Conservation (phyloP, 2,329 filamentous ascomycete genomes). For the Xylariaceae sp. region DNA sequence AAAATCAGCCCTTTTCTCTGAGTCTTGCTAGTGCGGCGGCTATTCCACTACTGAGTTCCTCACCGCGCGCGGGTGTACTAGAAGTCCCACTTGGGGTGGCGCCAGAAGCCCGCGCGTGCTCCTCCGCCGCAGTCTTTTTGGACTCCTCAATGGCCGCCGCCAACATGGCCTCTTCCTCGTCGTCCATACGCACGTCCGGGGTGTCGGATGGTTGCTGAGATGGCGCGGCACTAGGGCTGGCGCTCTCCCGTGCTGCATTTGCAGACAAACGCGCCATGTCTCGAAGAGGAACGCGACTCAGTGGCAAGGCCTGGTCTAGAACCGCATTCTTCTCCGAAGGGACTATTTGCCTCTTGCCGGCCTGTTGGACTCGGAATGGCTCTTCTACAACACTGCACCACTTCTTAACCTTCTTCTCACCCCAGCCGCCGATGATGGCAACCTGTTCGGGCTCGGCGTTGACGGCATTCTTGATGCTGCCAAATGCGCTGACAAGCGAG, state of each 20-base stretch:
- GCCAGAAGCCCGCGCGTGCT: constrained; percentile 18
- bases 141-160: constrained; percentile 44
- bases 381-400: constrained; percentile 81
- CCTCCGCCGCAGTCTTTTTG: constrained; percentile 34
- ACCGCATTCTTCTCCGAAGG: constrained; percentile 23
- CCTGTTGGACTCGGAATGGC: constrained; percentile 72
- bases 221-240: constrained; percentile 20
- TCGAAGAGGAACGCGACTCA: constrained; percentile 37
- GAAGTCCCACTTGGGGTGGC: constrained; percentile 14
- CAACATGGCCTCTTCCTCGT: constrained; percentile 45
- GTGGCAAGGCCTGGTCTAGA: constrained; percentile 36
- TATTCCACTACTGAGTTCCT: constrained; percentile 51
- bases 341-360: constrained; percentile 44
- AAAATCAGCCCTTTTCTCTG: constrained; percentile 38
- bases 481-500: constrained; percentile 85
- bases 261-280: constrained; percentile 33
- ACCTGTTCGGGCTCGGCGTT: constrained; percentile 87
- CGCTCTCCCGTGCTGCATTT: constrained; percentile 21
- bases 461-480: constrained; percentile 77
- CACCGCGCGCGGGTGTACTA: constrained; percentile 32
- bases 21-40: constrained; percentile 57
- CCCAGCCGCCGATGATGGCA: constrained; percentile 82
- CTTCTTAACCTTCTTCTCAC: constrained; percentile 84
- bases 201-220: constrained; percentile 11
- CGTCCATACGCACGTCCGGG: constrained; percentile 37